Evolutionary conservation across 345 rosid genomes (phyloP), one percentile per base, ranked within the genome.

Genomic region (Rhizophora mangle): DNA sequence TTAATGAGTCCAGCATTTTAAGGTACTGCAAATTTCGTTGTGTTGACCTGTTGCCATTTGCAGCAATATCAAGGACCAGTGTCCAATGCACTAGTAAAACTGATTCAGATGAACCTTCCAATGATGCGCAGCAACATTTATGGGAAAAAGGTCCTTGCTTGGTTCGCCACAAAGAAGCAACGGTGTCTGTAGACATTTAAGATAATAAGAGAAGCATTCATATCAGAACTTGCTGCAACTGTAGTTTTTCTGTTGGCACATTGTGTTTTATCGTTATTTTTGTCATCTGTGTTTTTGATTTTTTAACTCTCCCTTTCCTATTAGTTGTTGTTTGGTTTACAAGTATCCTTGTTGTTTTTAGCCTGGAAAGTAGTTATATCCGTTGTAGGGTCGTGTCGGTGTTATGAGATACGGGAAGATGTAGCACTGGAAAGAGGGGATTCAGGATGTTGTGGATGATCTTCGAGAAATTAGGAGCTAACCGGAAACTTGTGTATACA

Each of bases 121-220:
- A 3, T 24, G 36, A 36, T 70, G 32, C 32, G 62, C 34, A 53
- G 53, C 52, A 59, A 70, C 27, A 58, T 70, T 19, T 46, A 70
- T 70, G 73, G 67, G 15, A 70, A 62, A 43, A 54, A 43, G 46
- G 64, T 63, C 32, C 47, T 56, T 5, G 57, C 20, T 21, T 55
- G 59, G 59, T 55, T 55, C 27, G 7, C 59, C 27, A 55, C 22
- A 30, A 55, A 21, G 27, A 55, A 55, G 30, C 15, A 39, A 5
- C 30, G 3, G 0, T 55, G 22, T 26, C 1, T 2, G 27, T 22
- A 26, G 59, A 22, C 27, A n/a, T n/a, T 7, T 55, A 55, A 22
- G 20, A 54, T 2, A 8, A 22, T 21, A 21, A 55, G 59, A 21
- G 10, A 22, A 55, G 59, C 59, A 10, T 55, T 55, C 30, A 22